Evolutionary conservation across 352 stramenopile genomes (phyloP), one percentile per base, ranked within the genome.

Genomic region (Pythium vanterpoolii): DNA sequence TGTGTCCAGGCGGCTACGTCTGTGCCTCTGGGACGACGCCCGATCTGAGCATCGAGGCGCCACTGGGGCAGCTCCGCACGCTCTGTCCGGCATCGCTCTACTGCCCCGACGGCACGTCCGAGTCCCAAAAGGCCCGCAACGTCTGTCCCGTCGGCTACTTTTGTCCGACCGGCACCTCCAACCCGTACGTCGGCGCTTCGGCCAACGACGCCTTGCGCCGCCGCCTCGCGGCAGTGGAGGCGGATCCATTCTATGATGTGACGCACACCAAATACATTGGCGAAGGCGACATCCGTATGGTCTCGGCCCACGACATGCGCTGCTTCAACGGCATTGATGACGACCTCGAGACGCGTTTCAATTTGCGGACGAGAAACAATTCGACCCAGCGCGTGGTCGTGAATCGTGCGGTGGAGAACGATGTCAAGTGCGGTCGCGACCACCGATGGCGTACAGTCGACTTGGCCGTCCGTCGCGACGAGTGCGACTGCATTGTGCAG

Each of bases 11-110:
- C n/a, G 96, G 96, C 1, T 99, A 98, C 69, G 80, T 96, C 3
- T 99, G 96, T 56, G 83, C 86, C 13, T 93, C 95, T 65, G 96
- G 92, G 0, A 98, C 96, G 16, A 98, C 96, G 0, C 95, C 95
- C 9, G 96, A 99, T 68, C 64, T 87, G 8, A 90, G 72, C 14
- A 79, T 99, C 26, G 65, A 96, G 49, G 76, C 95, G 2, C 90
- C 96, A 5, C 70, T 79, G 40, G 86, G 91, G 5, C 92, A 98
- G 68, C 90, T 98, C 43, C 79, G 68, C 7, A 62, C 78, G 28
- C 69, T 98, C 8, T 99, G 96, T 71, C 74, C 86, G 1, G 87
- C 83, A n/a, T 86, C 92, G 1, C 84, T 89, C 68, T 95, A 86
- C 50, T 99, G 96, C 66, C 61, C 58, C 0, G 83, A 87, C 62